Conservation (phyloP, 208 protist genomes). For the Leishmania major region DNA sequence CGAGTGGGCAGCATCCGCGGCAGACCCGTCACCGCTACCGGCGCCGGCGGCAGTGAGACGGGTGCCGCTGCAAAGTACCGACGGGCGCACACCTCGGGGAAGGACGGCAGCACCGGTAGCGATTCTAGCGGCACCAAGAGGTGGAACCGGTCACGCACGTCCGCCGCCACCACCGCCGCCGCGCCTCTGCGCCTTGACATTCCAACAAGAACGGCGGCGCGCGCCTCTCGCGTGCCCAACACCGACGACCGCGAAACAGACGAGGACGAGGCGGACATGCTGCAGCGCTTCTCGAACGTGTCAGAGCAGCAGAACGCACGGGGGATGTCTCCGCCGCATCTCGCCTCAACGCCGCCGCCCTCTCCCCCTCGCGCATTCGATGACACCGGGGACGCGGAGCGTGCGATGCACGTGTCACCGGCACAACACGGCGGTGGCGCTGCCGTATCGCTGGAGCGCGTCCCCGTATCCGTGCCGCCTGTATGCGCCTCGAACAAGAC, state of each 20-base stretch:
- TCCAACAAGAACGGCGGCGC: neutral
- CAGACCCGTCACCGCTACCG: neutral
- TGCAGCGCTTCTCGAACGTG: conserved; percentile 40
- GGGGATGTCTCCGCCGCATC: neutral
- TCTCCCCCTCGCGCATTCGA: neutral
- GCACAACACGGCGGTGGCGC: neutral
- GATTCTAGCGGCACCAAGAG: neutral
- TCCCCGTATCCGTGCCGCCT: neutral
- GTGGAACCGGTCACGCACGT: neutral
- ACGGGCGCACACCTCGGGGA: neutral
- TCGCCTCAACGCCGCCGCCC: neutral
- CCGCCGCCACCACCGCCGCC: neutral
- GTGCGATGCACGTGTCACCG: neutral
- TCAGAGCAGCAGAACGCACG: neutral
- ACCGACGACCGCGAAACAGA: neutral
- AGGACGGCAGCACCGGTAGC: neutral
- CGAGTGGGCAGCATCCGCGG: neutral
- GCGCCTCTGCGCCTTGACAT: neutral
- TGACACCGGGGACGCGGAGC: neutral
- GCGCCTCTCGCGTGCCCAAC: neutral
- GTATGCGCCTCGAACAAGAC: too few relatives aligned
- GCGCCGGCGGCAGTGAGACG: neutral
- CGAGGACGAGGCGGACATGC: conserved; percentile 14
- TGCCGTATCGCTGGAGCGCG: neutral
- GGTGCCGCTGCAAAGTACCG: neutral